Evolutionary conservation across 1,284 basidiomycete species (phyloP).

Genomic region (Rhodotorula sp.): DNA sequence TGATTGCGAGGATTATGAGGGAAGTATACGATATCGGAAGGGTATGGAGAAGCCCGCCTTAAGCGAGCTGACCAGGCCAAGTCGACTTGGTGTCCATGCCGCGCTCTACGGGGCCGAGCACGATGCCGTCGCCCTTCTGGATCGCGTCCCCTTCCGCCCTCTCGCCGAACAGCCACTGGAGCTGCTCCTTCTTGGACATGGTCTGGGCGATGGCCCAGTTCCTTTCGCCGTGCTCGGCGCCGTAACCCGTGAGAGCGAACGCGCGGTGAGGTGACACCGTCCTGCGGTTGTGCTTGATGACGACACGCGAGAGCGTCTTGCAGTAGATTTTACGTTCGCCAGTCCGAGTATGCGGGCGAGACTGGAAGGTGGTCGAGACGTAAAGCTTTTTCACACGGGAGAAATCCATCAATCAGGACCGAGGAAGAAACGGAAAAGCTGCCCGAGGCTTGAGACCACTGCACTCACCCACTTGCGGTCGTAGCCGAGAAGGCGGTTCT

Average conservation of each 20-base stretch:
- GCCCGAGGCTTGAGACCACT: neutral
- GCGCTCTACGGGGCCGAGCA: constrained; percentile 17
- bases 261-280: constrained; percentile 31
- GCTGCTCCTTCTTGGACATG: constrained; percentile 23
- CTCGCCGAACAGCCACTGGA: constrained; percentile 24
- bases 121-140: constrained; percentile 17
- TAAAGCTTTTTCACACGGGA: too few species aligned
- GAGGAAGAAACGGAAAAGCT: neutral
- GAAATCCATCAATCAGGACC: neutral
- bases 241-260: constrained; percentile 31
- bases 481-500: constrained; percentile 26
- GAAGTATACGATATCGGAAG: neutral
- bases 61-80: constrained; percentile 23
- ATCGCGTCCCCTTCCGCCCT: neutral
- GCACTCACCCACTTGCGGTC: constrained; percentile 33
- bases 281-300: constrained; percentile 31
- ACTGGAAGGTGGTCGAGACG: constrained; percentile 26
- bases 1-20: neutral
- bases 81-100: constrained; percentile 22
- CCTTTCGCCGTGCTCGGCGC: constrained; percentile 8
- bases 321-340: constrained; percentile 20
- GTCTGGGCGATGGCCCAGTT: constrained; percentile 26
- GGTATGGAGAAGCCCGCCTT: neutral
- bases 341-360: constrained; percentile 12
- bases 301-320: constrained; percentile 20